Evolutionary conservation across 345 rosid species (phyloP), one percentile per base, ranked within the genome.

Genomic region (Hevea brasiliensis): DNA sequence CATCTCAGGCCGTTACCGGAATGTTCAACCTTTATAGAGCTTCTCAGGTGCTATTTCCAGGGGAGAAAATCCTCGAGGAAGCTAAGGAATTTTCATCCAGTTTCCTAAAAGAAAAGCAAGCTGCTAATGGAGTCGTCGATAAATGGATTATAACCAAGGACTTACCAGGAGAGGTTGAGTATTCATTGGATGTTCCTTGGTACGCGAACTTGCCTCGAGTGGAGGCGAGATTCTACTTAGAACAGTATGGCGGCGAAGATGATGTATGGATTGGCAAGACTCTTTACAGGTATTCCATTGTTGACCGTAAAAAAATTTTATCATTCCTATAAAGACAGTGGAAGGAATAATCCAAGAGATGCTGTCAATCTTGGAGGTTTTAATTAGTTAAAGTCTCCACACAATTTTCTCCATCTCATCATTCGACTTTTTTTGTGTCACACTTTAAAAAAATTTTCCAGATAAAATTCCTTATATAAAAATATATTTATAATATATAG

Each of bases 211-310:
- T 96, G 84, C 97, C 98, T 14, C 86, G 99, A 70, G 77, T 96
- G 35, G 99, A 96, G 84, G 71, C 96, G 17, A 86, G 99, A 82
- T 87, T 89, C 80, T 96, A 83, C 79, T 77, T 96, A 8, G 98
- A 91, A 61, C 99, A 96, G 26, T 96, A 96, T 42, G 98, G 99
- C 51, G 99, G 99, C 3, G 83, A 87, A 79, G 87, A 85, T 67
- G 99, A 96, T 74, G 89, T 89, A 8, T 96, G 99, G 99, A 96
- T 96, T 69, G 99, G 98, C 76, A 93, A 96, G 81, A 93, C 98
- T 23, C 86, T 91, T 70, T 96, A 96, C 79, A 93, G 99, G 99
- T 89, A 54, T 41, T 37, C 14, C 9, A 15, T 50, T 37, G 45
- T 55, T 55, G 59, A 55, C 59, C 59, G 8, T 55, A 54, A 54